Evolutionary conservation across 495 filamentous ascomycete genomes (phyloP).

Genomic region (Penicillium flavigenum): DNA sequence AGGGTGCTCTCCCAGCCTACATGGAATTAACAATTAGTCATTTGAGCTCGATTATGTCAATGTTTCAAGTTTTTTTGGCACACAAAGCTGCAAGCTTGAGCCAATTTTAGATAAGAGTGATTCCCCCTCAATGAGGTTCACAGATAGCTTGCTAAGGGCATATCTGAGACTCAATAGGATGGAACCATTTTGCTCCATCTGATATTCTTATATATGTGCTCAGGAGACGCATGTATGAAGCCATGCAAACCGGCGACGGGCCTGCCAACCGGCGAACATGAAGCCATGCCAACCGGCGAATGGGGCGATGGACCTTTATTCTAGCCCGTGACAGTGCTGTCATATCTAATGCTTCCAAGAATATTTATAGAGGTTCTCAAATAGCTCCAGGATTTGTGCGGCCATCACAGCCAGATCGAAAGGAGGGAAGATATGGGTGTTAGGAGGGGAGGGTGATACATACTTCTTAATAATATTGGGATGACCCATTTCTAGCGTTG

Average conservation of each 20-base stretch:
- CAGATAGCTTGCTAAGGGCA: conserved; percentile 3
- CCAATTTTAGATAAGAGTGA: conserved; percentile 7
- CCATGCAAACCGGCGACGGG: background rate
- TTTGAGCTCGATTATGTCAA: conserved; percentile 7
- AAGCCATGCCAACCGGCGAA: background rate
- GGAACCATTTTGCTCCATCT: background rate
- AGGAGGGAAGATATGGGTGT: conserved; percentile 12
- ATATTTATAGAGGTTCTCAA: conserved; percentile 38
- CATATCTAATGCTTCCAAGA: conserved; percentile 27
- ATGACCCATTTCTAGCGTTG: conserved; percentile 62
- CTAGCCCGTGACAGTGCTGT: conserved; percentile 30
- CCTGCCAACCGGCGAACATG: background rate
- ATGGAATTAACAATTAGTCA: conserved; percentile 35
- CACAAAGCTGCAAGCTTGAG: conserved; percentile 7
- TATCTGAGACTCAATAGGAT: conserved; percentile 8
- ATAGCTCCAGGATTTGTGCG: conserved; percentile 37
- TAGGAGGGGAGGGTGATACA: conserved; percentile 30
- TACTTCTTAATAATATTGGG: conserved; percentile 65
- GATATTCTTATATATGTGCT: background rate
- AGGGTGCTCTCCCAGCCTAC: conserved; percentile 57
- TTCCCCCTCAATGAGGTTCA: background rate
- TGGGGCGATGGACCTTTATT: conserved; percentile 25
- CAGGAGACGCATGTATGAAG: conserved; percentile 3
- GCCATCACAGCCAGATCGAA: conserved; percentile 25
- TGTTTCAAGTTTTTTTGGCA: background rate